Conservation (phyloP, 2,329 filamentous ascomycete species). For the Helotiales sp. region DNA sequence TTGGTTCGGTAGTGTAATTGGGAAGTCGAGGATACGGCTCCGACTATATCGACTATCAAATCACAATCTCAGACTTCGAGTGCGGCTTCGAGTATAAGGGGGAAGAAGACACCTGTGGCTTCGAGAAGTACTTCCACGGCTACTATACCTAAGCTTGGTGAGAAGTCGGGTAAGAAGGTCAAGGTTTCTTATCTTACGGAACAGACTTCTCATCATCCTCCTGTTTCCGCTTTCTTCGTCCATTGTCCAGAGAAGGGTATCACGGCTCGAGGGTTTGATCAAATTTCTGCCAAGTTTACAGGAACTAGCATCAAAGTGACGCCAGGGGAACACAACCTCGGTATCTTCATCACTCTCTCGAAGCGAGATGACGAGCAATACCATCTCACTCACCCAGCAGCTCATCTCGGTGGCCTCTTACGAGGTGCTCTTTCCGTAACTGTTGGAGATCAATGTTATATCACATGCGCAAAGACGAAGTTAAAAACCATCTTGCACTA, state of each 20-base stretch:
- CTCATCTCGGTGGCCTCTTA: slow-evolving; percentile 84
- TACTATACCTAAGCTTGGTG: slow-evolving; percentile 19
- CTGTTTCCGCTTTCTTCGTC: slow-evolving; percentile 93
- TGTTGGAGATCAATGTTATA: slow-evolving; percentile 84
- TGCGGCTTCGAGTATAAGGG: slow-evolving; percentile 31
- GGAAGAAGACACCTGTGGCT: slow-evolving; percentile 13
- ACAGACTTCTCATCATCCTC: slow-evolving; percentile 96
- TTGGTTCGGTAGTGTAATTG: slow-evolving; percentile 87
- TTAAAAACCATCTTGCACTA: slow-evolving; percentile 93
- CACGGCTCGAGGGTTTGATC: slow-evolving; percentile 86
- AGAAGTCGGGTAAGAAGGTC: slow-evolving; percentile 59
- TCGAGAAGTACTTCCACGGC: slow-evolving; percentile 26
- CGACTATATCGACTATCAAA: slow-evolving; percentile 50
- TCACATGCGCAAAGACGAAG: slow-evolving; percentile 86
- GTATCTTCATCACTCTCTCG: slow-evolving; percentile 89
- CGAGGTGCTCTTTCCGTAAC: slow-evolving; percentile 86
- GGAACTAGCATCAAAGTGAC: slow-evolving; percentile 91
- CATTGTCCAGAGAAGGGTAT: slow-evolving; percentile 91
- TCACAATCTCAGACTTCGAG: slow-evolving; percentile 21
- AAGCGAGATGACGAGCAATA: slow-evolving; percentile 85
- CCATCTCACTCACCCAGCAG: slow-evolving; percentile 91
- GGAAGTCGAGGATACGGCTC: slow-evolving; percentile 81
- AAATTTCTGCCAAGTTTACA: slow-evolving; percentile 96
- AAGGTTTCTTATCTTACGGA: slow-evolving; percentile 94
- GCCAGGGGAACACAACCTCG: slow-evolving; percentile 89